Base-by-base conservation (phyloP, 2,329 filamentous ascomycete genomes). In the Ceratocystis albifundus region DNA sequence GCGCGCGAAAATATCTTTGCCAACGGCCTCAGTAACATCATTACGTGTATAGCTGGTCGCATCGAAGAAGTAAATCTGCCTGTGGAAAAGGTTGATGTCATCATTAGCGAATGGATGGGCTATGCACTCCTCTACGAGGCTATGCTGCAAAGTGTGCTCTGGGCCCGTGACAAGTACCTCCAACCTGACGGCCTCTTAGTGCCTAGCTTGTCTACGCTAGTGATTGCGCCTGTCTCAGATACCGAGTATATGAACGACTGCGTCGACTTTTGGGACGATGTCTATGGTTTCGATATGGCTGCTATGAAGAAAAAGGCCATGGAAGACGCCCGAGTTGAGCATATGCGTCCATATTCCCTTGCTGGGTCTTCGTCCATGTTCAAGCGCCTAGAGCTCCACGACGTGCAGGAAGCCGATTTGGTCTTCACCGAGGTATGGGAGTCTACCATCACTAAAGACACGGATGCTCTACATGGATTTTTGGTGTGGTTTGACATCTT, bases 101-200 rank as follows among this genome's bases (percentile, higher is more conserved):
- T 97, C 73, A 87, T 97, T 68, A 95, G 89, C 68, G 92, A 97
- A 75, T 97, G 92, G 92, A 97, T 97, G 92, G 92, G 92, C 36
- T 97, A 97, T 74, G 89, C 87, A 70, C 82, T 96, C 20, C 82
- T 96, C 4, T 97, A 95, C 75, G 92, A 97, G 76, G 90, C 91
- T 66, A 97, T 97, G 92, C 84, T 97, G 32, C 90, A 94, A 70
- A 95, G 90, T 62, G 90, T 97, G 25, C 81, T 97, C 63, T 93
- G 85, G 73, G 93, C 93, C 55, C 83, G 92, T 69, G 92, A 97
- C 76, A 85, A 84, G 71, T 96, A 96, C 75, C 84, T 97, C 28
- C 85, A 83, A 68, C 84, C 87, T 0, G 87, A 84, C 66, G 92
- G 92, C 17, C 80, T 96, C 64, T 86, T 97, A 78, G 88, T 94